Base-by-base conservation (phyloP, 2,329 filamentous ascomycete species). In the Beauveria rudraprayagi region DNA sequence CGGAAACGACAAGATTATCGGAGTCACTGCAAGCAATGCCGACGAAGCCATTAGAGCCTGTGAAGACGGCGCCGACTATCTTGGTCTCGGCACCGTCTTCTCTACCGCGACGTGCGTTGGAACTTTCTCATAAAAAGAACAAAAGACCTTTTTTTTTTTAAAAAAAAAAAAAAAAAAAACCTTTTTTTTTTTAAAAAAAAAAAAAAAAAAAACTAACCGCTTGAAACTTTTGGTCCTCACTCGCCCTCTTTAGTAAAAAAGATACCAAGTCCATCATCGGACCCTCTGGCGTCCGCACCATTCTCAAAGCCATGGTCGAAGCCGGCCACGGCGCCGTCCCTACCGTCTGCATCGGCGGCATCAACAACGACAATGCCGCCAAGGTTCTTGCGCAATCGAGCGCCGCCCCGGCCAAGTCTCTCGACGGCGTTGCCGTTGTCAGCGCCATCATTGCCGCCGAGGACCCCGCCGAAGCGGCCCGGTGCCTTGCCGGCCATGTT, bases 41-140 rank as follows among this genome's bases (percentile, higher is more conserved):
- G 82, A 86, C 7, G 90, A 97, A 76, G 90, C 91, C 4, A 73
- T 86, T 53, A 77, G 75, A 60, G 93, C 92, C 1, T 88, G 89
- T 62, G 76, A 82, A 56, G 83, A 82, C 56, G 91, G 91, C n/a
- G 92, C 92, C 30, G 86, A 94, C 72, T 97, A 97, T 73, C 79
- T 97, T 5, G 94, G 93, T 19, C 86, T 97, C 53, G 93, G 94
- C 28, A 94, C 93, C 1, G 85, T 97, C 65, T 97, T 89, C 75
- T 84, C 92, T 17, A 97, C 93, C 0, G 74, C 85, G 54, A 96
- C 92, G 83, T 90, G 76, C 73, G 80, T 30, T 30, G 10, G 9
- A 10, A 28, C 7, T 8, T 34, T 30, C 14, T 22, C 19, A 16
- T 53, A 8, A 10, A 30, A 30, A 10, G 3, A 30, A 8, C 8